Conservation (phyloP, 1,284 basidiomycete genomes). For the Trichosporon ovoides region DNA sequence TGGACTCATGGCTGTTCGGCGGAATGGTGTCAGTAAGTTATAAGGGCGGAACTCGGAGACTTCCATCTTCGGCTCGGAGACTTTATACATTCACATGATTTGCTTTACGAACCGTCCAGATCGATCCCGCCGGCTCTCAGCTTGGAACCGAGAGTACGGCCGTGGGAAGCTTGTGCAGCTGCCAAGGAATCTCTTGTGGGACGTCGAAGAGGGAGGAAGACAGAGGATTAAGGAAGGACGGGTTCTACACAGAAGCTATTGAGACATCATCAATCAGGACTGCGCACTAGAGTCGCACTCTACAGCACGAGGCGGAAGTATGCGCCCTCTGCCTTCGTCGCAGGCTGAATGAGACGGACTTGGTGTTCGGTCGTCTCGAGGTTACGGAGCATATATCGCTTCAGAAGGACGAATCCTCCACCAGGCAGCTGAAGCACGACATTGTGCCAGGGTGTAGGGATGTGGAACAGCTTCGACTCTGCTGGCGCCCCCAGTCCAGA, state of each 20-base stretch:
- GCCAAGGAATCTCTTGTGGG: background rate
- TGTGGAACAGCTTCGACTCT: conserved; percentile 1
- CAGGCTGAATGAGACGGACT: background rate
- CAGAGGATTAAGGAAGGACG: no score
- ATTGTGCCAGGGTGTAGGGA: conserved; percentile 9
- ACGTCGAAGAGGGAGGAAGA: no score
- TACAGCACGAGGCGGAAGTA: conserved; percentile 3
- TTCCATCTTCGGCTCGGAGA: background rate
- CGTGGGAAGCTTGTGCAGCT: no score
- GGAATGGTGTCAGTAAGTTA: no score
- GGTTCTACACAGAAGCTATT: background rate
- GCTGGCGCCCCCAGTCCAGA: background rate
- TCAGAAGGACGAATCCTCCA: background rate
- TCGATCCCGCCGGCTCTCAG: no score
- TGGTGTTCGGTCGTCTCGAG: conserved; percentile 1
- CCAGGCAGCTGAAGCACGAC: background rate
- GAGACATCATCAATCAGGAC: background rate
- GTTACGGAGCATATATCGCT: background rate
- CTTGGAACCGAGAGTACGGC: no score
- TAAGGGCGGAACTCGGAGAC: no score
- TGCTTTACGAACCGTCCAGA: no score
- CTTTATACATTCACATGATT: background rate
- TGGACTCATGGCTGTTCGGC: background rate
- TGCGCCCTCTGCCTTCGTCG: background rate
- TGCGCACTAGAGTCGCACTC: background rate